phyloP scores from a whole-genome alignment of 495 filamentous ascomycete species.

The Penicillium verhagenii region DNA sequence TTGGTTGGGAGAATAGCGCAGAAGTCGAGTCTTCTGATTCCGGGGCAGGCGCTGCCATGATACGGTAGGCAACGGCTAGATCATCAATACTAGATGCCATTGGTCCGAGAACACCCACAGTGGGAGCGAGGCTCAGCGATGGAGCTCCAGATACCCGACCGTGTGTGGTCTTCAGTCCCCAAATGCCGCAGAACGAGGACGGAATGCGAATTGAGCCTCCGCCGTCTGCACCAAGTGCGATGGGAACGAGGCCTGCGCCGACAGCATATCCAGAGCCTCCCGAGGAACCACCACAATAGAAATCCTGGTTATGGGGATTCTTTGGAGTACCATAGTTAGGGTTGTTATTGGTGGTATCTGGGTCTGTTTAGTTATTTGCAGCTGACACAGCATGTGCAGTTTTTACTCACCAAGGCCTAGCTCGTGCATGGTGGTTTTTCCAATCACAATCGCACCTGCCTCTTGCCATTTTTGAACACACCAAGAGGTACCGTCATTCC shows the following conservation, averaged over 20 bases:
- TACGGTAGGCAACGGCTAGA: constrained; percentile 76
- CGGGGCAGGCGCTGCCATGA: constrained; percentile 72
- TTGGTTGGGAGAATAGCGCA: constrained; percentile 49
- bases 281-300: constrained; percentile 89
- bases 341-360: constrained; percentile 82
- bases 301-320: constrained; percentile 77
- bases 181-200: constrained; percentile 78
- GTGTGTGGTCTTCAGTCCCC: constrained; percentile 83
- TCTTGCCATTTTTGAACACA: constrained; percentile 73
- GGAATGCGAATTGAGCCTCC: constrained; percentile 87
- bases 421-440: constrained; percentile 92
- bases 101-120: constrained; percentile 70
- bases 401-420: constrained; percentile 61
- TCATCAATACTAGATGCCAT: constrained; percentile 76
- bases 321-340: constrained; percentile 74
- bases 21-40: constrained; percentile 45
- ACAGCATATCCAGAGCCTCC: constrained; percentile 81
- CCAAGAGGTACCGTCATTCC: constrained; percentile 59
- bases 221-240: constrained; percentile 82
- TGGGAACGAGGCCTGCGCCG: constrained; percentile 71
- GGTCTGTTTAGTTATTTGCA: background rate
- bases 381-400: background rate
- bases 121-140: constrained; percentile 57
- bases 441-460: constrained; percentile 76
- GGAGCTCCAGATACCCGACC: constrained; percentile 68